Evolutionary conservation across 108 stramenopile species (phyloP).

Genomic region (Skeletonema grethae): DNA sequence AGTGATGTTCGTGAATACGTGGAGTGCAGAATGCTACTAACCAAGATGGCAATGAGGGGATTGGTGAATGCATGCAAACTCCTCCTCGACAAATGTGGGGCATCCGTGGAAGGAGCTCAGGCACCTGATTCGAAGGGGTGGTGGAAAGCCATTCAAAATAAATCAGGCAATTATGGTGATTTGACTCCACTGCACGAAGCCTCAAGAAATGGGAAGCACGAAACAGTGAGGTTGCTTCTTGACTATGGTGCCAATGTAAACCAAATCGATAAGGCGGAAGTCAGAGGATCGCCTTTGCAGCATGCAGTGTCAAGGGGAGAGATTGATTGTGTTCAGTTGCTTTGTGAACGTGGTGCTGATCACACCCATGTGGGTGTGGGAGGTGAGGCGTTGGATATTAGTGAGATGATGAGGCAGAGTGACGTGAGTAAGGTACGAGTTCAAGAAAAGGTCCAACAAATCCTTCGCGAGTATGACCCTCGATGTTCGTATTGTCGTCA

Average conservation of each 20-base stretch:
- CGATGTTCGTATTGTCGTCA: conserved; percentile 2
- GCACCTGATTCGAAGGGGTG: conserved; percentile 7
- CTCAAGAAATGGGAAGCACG: not conserved
- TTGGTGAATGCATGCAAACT: conserved; percentile 5
- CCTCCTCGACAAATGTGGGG: not conserved
- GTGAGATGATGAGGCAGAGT: not conserved
- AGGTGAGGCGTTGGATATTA: conserved; percentile 5
- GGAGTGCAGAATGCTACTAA: conserved; percentile 8
- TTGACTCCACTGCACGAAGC: not conserved
- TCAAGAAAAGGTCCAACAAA: conserved; percentile 1
- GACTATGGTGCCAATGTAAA: not conserved
- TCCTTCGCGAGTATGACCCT: conserved; percentile 8
- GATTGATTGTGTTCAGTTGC: conserved; percentile 5
- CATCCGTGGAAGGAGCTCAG: conserved; percentile 6
- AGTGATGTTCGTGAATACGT: conserved; percentile 11
- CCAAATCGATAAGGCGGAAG: not conserved
- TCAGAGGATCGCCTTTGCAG: not conserved
- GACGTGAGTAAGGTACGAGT: not conserved
- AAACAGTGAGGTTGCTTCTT: not conserved
- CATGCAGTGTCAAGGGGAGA: conserved; percentile 7
- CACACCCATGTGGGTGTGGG: not conserved
- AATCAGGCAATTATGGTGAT: not conserved
- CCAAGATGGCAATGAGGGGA: conserved; percentile 1
- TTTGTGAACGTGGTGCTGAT: conserved; percentile 10
- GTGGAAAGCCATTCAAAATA: conserved; percentile 6